A percentile compares a stretch with the other conserved stretches of the same genome.
phyloP scores from a whole-genome alignment of 345 rosid genomes.

The Excoecaria cochinchinensis region DNA sequence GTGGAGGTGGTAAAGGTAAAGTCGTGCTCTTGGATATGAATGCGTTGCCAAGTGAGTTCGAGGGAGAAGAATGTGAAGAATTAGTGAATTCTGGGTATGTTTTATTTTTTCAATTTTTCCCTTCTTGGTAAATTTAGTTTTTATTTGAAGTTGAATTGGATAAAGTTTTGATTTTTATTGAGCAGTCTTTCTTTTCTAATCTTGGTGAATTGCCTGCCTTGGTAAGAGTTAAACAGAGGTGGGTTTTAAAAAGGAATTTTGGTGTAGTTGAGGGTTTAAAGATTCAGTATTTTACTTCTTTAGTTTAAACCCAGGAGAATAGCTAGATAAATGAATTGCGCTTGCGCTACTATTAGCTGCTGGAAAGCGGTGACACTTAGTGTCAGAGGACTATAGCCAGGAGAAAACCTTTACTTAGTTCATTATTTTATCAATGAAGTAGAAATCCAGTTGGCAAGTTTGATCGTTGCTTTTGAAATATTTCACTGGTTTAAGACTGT shows the following conservation, averaged over 20 bases:
- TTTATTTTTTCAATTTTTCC: neutral
- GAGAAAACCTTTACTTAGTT: neutral
- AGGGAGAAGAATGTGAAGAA: constrained; percentile 11
- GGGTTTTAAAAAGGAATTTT: neutral
- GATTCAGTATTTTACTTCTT: neutral
- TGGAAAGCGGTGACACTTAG: neutral
- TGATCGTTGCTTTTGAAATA: neutral
- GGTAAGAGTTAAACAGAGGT: neutral
- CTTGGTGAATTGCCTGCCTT: neutral
- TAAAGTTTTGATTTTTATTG: neutral
- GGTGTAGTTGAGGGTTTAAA: neutral
- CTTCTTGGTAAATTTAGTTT: neutral
- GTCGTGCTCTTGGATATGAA: constrained; percentile 33
- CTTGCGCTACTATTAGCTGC: neutral
- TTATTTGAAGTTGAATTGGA: neutral
- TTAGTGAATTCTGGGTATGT: constrained; percentile 25
- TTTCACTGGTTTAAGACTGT: neutral
- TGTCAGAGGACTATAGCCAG: neutral
- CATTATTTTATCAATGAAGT: neutral
- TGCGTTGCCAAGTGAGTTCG: constrained; percentile 33
- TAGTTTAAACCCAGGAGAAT: no score
- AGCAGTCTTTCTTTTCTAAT: neutral
- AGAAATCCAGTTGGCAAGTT: neutral
- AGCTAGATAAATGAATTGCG: no score
- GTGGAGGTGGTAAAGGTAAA: neutral